Base-by-base conservation (phyloP, 1,284 basidiomycete genomes). In the Microbotryum lychnidis-dioicae region DNA sequence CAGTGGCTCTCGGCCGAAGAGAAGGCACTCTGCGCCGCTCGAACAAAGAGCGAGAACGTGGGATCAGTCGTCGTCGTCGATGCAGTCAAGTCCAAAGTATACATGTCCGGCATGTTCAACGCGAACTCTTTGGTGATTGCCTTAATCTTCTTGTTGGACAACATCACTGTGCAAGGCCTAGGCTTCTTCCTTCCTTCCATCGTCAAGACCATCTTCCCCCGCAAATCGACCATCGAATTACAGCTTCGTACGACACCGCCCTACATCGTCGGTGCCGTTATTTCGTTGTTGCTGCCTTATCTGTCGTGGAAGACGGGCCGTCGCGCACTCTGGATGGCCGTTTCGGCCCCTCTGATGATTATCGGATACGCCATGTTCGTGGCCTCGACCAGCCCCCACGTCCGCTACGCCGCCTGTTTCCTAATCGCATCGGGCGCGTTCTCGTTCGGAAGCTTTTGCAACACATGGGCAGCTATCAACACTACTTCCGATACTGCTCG, bases 71-170 rank as follows among this genome's bases (percentile, higher is more conserved):
- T 69, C 6, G 73, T 74, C 7, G 61, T 75, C 53, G 74, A 75
- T 61, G 63, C 63, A 58, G 47, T 74, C 16, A 66, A 62, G 65
- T 59, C 47, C 14, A 50, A 59, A 56, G 69, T 70, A n/a, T 52
- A 74, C 42, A 42, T 58, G 16, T 57, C 64, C 9, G 73, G 72
- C 16, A 66, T 75, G 56, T 60, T 65, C 48, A 62, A 62, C 49
- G 58, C 63, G 7, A 65, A 58, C 0, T 68, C 69, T 0, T 48
- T 74, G 21, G 57, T 67, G 21, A 61, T 68, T 46, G 70, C 74
- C 3, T 37, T 72, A 27, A 73, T 75, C 59, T 76, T 76, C 70
- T 56, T 77, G 5, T 63, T 77, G 54, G 71, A 76, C 69, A 78
- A 78, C 71, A 72, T 76, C 47, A 71, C 71, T 7, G 73, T 73